Conservation (phyloP, 139 green algal genomes). For the Pseudopediastrum boryanum region DNA sequence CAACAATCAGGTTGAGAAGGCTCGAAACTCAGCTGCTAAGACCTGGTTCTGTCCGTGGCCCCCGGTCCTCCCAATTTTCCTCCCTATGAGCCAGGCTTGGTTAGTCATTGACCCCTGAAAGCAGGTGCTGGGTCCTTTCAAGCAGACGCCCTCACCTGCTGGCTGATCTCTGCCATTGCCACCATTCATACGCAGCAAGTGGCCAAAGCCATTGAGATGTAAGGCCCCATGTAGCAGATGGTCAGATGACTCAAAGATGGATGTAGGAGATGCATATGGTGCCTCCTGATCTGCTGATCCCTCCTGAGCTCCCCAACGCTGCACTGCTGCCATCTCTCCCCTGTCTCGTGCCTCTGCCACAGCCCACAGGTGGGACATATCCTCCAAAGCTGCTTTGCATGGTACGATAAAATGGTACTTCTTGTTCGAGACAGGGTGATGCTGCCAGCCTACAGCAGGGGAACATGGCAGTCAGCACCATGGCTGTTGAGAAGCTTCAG, state of each 20-base stretch:
- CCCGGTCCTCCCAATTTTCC: no score
- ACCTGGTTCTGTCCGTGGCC: no score
- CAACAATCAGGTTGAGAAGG: no score
- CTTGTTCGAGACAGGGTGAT: slow-evolving; percentile 80
- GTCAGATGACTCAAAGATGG: slow-evolving; percentile 74
- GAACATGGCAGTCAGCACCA: background rate
- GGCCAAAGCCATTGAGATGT: slow-evolving; percentile 94
- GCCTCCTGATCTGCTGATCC: slow-evolving; percentile 16
- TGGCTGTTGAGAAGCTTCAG: background rate
- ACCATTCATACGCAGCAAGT: slow-evolving; percentile 79
- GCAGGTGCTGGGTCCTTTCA: no score
- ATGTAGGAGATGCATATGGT: slow-evolving; percentile 56
- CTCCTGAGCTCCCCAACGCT: background rate
- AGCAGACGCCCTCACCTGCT: no score
- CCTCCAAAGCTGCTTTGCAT: slow-evolving; percentile 47
- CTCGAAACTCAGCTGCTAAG: no score
- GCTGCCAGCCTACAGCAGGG: slow-evolving; percentile 77
- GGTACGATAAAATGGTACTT: slow-evolving; percentile 92
- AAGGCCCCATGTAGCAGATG: slow-evolving; percentile 93
- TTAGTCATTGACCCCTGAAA: no score
- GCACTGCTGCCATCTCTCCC: background rate
- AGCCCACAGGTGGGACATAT: slow-evolving; percentile 51
- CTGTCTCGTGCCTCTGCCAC: slow-evolving; percentile 49
- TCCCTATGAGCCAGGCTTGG: no score
- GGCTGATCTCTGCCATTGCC: background rate